These are phyloP conservation scores for Hypoxylon sp. DNA, from an alignment of 2,329 filamentous ascomycete genomes.

Conservation along the genomic window DNA sequence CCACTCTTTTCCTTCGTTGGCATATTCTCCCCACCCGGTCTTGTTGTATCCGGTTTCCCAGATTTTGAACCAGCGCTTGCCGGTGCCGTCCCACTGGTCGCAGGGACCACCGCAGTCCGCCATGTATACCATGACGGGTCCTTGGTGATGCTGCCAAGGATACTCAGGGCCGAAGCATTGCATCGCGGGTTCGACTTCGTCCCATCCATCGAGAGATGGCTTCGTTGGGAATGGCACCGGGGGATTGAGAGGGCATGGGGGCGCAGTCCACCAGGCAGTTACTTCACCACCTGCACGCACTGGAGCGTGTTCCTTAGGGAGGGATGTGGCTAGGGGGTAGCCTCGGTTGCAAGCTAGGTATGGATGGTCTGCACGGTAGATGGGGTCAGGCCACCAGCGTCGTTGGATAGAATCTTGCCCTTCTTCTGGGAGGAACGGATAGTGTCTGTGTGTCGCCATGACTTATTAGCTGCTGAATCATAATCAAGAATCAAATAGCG, in stretches of 20 bases:
- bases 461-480: background rate
- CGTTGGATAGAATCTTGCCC: background rate
- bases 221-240: background rate
- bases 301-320: background rate
- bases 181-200: background rate
- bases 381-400: background rate
- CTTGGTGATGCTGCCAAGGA: background rate
- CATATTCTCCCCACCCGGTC: constrained; percentile 38
- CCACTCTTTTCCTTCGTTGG: background rate
- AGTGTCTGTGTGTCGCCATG: background rate
- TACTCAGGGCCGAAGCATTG: background rate
- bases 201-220: background rate
- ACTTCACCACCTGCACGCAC: background rate
- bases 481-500: background rate
- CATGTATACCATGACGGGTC: constrained; percentile 4
- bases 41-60: constrained; percentile 9
- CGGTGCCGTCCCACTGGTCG: constrained; percentile 17
- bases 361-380: background rate
- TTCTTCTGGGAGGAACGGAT: background rate
- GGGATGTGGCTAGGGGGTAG: background rate
- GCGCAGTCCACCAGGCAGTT: background rate
- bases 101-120: constrained; percentile 11
- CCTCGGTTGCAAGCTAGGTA: background rate
- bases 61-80: constrained; percentile 25
- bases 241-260: background rate